phyloP scores from a whole-genome alignment of 768 basidiomycete genomes.

The Phylloporus sp. region DNA sequence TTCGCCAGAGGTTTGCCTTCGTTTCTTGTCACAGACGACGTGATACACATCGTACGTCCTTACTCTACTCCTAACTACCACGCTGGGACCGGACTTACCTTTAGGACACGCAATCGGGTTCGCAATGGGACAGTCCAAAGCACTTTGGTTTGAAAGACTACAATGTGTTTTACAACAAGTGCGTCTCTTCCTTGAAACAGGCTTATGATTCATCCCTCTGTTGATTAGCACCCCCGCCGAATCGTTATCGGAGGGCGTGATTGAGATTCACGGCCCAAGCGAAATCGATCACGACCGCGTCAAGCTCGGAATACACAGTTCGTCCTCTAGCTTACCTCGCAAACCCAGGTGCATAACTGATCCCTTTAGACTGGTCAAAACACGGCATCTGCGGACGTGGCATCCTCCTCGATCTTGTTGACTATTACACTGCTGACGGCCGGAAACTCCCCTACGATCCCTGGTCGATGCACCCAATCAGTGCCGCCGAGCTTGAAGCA shows the following conservation, averaged over 20 bases:
- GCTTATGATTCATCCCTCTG: not conserved
- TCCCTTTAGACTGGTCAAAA: conserved; percentile 56
- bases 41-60: conserved; percentile 49
- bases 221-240: conserved; percentile 39
- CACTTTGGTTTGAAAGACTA: conserved; percentile 54
- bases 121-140: conserved; percentile 67
- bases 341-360: not conserved
- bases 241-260: conserved; percentile 41
- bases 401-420: conserved; percentile 61
- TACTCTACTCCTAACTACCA: not conserved
- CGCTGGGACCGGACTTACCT: not conserved
- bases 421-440: conserved; percentile 41
- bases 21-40: conserved; percentile 38
- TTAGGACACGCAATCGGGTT: conserved; percentile 68
- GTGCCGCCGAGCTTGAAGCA: conserved; percentile 51
- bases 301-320: conserved; percentile 67
- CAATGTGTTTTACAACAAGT: conserved; percentile 64
- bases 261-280: conserved; percentile 46
- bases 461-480: conserved; percentile 52
- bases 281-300: conserved; percentile 44
- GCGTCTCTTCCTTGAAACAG: conserved; percentile 1
- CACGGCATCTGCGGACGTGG: conserved; percentile 71
- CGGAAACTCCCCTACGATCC: conserved; percentile 56
- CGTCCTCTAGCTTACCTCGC: conserved; percentile 18
- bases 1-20: conserved; percentile 19